Percentiles rank a stretch among this genome's conserved stretches.
Evolutionary conservation across 2,329 filamentous ascomycete species (phyloP).

Genomic region (Hypocrella siamensis): DNA sequence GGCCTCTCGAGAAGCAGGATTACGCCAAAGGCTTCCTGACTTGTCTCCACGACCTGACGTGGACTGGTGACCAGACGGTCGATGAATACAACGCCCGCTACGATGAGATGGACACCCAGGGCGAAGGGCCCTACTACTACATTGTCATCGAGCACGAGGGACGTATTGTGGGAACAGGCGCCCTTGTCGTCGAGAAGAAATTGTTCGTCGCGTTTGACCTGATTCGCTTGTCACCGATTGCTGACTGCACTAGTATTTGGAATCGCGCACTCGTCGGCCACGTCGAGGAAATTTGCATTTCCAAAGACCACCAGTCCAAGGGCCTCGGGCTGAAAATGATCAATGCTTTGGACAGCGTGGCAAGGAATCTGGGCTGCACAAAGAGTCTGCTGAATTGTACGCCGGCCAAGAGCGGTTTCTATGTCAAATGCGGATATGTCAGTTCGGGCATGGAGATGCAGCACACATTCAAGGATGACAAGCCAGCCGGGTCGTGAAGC

Average conservation of each 20-base stretch:
- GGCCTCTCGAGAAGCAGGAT: constrained; percentile 52
- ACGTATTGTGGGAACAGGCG: constrained; percentile 58
- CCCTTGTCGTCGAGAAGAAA: constrained; percentile 65
- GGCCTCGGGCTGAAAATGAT: constrained; percentile 65
- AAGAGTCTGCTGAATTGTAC: constrained; percentile 72
- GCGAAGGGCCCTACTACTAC: constrained; percentile 46
- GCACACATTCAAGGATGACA: constrained; percentile 2
- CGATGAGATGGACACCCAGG: constrained; percentile 32
- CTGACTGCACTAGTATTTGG: constrained; percentile 34
- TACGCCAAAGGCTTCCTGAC: constrained; percentile 59
- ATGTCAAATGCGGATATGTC: constrained; percentile 24
- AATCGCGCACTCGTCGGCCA: constrained; percentile 56
- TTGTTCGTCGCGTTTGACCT: constrained; percentile 19
- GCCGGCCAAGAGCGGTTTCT: constrained; percentile 65
- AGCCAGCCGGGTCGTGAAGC: no score
- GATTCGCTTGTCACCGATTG: neutral
- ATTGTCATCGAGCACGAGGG: constrained; percentile 50
- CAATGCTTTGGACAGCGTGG: constrained; percentile 59
- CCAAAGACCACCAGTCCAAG: constrained; percentile 66
- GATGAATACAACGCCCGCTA: constrained; percentile 52
- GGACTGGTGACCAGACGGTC: constrained; percentile 55
- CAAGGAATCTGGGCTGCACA: constrained; percentile 60
- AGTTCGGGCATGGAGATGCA: constrained; percentile 8
- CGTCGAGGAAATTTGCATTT: constrained; percentile 72
- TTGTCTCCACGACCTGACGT: constrained; percentile 60